phyloP scores from a whole-genome alignment of 2,329 filamentous ascomycete genomes.

The Sclerotinia subarctica region DNA sequence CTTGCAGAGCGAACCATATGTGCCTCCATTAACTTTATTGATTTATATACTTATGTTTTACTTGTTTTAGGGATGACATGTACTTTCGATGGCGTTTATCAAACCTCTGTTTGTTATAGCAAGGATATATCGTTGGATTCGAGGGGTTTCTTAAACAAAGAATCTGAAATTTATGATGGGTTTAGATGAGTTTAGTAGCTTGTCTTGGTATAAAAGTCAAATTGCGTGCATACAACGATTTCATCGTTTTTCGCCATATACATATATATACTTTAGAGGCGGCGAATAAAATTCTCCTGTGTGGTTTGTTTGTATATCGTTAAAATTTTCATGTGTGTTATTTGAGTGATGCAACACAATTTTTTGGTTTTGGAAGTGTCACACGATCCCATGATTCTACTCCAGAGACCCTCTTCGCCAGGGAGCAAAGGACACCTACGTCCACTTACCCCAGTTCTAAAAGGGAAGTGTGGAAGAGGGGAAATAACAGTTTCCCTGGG shows the following conservation, averaged over 20 bases:
- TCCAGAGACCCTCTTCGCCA: no score
- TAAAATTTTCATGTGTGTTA: no score
- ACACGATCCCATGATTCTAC: no score
- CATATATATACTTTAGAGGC: no score
- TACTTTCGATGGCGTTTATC: slow-evolving; percentile 19
- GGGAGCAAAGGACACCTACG: no score
- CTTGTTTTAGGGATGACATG: slow-evolving; percentile 17
- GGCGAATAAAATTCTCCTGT: no score
- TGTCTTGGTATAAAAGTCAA: neutral
- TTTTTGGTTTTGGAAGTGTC: no score
- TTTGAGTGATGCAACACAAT: no score
- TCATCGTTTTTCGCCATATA: neutral
- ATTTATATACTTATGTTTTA: slow-evolving; percentile 21
- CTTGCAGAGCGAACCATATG: neutral
- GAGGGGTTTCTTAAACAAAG: neutral
- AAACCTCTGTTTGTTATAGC: neutral
- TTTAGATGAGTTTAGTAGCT: neutral
- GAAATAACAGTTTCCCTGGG: no score
- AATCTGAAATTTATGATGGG: neutral
- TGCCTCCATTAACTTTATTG: neutral
- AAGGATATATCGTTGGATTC: neutral
- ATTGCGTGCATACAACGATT: neutral
- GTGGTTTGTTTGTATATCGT: no score
- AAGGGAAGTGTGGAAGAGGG: no score
- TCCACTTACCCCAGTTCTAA: no score